These are phyloP conservation scores for Diaporthe batatas DNA, from an alignment of 2,329 filamentous ascomycete genomes.

Conservation along the genomic window DNA sequence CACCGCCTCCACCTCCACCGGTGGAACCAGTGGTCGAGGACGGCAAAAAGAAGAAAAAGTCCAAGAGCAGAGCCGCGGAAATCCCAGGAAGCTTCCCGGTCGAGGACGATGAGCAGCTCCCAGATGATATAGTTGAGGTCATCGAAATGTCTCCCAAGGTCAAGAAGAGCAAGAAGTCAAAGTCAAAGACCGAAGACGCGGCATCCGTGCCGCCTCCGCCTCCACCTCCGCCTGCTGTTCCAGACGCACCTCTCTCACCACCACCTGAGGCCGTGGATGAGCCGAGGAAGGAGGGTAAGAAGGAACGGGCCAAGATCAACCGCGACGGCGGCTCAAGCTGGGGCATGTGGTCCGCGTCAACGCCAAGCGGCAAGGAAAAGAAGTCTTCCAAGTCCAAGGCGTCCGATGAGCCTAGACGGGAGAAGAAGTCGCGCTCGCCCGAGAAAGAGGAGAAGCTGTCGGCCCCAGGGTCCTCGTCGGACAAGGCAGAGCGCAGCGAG, in stretches of 20 bases:
- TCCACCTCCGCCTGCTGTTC: constrained; percentile 53
- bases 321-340: constrained; percentile 77
- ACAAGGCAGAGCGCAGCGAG: constrained; percentile 70
- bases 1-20: constrained; percentile 56
- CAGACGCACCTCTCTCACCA: constrained; percentile 63
- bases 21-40: constrained; percentile 50
- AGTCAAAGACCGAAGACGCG: constrained; percentile 45
- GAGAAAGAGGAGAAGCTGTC: constrained; percentile 74
- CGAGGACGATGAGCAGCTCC: constrained; percentile 56
- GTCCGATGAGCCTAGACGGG: constrained; percentile 65
- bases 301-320: constrained; percentile 82
- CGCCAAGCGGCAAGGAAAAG: constrained; percentile 62
- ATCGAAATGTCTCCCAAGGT: constrained; percentile 63
- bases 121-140: constrained; percentile 61
- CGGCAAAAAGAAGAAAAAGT: constrained; percentile 54
- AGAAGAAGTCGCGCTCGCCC: constrained; percentile 61
- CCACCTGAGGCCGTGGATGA: constrained; percentile 60
- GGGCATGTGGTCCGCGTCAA: constrained; percentile 78
- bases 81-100: constrained; percentile 72
- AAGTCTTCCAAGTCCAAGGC: constrained; percentile 75
- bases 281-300: constrained; percentile 70
- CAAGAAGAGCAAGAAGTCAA: constrained; percentile 47
- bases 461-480: constrained; percentile 80
- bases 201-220: constrained; percentile 20
- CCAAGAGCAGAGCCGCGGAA: constrained; percentile 53